Evolutionary conservation across 225 moss, liverwort and hornwort species (phyloP), one percentile per base, ranked within the genome.

Genomic region (Ulota crispa): DNA sequence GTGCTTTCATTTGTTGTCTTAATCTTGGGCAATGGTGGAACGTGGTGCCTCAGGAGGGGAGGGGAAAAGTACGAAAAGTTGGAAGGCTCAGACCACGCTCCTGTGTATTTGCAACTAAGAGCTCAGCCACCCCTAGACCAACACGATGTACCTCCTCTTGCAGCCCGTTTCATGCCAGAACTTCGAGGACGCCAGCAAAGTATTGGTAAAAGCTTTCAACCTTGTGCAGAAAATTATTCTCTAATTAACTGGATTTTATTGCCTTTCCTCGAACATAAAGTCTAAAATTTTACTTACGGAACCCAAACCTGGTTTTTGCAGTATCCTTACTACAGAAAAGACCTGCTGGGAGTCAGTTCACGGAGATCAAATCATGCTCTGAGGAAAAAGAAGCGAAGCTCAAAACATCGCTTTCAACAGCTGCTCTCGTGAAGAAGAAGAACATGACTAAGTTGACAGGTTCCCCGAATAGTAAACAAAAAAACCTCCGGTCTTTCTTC

Each of bases 21-120:
- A 77, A 41, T 37, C 23, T 57, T 73, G 64, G 74, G 24, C 77
- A 56, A 37, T 53, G 73, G 78, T 74, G 70, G 69, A 81, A 56
- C 77, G 47, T 87, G 50, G 55, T 87, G 50, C 61, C 47, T 64
- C 83, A 99, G 98, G 84, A 93, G 95, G 88, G 87, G 89, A 86
- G 94, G 93, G 52, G 97, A 93, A 60, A 94, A 91, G 78, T 89
- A 78, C 73, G 84, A 92, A 77, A 99, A 93, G 73, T 75, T 99
- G 88, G 93, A 99, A 83, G 98, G 98, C 64, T 99, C 98, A 77
- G 98, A 99, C 71, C 98, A 99, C 78, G 98, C 92, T 78, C 98
- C 98, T 82, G 87, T 99, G 42, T 88, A 84, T 43, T 88, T 92
- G 42, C 86, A 85, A 68, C 80, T 99, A 41, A 87, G 83, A 81